phyloP scores from a whole-genome alignment of 2,329 filamentous ascomycete genomes.

The Fusarium luffae region DNA sequence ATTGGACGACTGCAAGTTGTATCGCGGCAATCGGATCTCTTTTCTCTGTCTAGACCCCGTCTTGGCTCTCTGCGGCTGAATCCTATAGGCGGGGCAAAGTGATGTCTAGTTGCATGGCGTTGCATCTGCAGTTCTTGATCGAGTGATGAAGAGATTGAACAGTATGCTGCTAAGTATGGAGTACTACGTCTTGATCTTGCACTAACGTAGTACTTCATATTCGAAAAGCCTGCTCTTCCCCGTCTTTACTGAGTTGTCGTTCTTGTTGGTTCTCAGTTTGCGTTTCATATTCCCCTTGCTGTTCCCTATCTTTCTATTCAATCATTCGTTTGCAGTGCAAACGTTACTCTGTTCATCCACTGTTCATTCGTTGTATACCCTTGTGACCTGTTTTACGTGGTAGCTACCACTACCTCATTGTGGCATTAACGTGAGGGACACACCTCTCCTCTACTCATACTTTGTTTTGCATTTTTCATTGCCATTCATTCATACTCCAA shows the following conservation, averaged over 20 bases:
- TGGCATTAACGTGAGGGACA: conserved; percentile 29
- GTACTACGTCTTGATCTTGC: not conserved
- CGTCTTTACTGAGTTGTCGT: not conserved
- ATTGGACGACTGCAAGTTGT: conserved; percentile 21
- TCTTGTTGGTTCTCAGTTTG: conserved; percentile 17
- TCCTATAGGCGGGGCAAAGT: not conserved
- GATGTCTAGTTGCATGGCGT: conserved; percentile 5
- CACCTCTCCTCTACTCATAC: not conserved
- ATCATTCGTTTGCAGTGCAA: conserved; percentile 15
- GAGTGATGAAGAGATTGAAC: conserved; percentile 23
- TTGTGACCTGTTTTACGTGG: not conserved
- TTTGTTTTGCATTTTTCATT: not conserved
- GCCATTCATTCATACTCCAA: conserved; percentile 4
- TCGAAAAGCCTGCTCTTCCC: conserved; percentile 7
- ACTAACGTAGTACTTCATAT: conserved; percentile 16
- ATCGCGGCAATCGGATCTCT: conserved; percentile 10
- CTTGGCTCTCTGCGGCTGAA: conserved; percentile 21
- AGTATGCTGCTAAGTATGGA: not conserved
- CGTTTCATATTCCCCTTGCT: conserved; percentile 7
- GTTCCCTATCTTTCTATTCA: conserved; percentile 1
- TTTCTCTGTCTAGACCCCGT: not conserved
- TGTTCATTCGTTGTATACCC: not conserved
- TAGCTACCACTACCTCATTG: conserved; percentile 10
- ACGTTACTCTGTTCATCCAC: not conserved
- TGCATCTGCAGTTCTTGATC: conserved; percentile 24